These are phyloP conservation scores for Russula emetica DNA, from an alignment of 768 basidiomycete genomes.

Conservation along the genomic window DNA sequence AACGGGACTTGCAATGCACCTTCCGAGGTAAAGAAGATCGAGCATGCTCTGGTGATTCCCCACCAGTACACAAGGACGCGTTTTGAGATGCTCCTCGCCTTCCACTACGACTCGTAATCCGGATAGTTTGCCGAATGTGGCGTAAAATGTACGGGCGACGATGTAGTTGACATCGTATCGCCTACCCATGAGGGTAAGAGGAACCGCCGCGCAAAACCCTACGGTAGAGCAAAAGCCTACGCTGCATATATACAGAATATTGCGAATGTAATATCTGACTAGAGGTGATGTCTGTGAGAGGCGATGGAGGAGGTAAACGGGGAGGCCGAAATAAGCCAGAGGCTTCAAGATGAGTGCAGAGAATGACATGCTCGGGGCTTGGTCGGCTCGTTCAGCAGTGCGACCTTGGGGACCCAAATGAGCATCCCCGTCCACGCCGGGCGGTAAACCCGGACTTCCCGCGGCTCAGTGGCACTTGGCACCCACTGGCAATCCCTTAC, in stretches of 20 bases:
- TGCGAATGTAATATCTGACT: conserved; percentile 67
- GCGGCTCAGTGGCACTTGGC: neutral
- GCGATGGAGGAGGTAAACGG: conserved; percentile 59
- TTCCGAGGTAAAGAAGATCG: conserved; percentile 77
- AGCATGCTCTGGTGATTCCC: conserved; percentile 93
- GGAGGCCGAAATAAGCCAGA: conserved; percentile 73
- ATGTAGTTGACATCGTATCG: conserved; percentile 76
- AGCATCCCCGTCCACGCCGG: conserved; percentile 1
- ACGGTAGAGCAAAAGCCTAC: conserved; percentile 65
- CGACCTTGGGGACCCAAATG: conserved; percentile 24
- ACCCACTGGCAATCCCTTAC: neutral
- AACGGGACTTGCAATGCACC: conserved; percentile 44
- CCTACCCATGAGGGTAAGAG: conserved; percentile 61
- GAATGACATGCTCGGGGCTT: conserved; percentile 51
- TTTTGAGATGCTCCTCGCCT: conserved; percentile 74
- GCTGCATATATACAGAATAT: conserved; percentile 66
- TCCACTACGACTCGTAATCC: conserved; percentile 74
- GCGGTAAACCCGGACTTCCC: neutral
- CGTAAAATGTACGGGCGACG: conserved; percentile 82
- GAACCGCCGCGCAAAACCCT: conserved; percentile 61
- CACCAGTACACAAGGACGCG: conserved; percentile 71
- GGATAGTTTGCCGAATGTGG: conserved; percentile 54
- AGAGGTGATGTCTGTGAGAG: conserved; percentile 52
- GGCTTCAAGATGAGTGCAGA: conserved; percentile 59
- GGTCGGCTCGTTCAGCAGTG: conserved; percentile 7